These are phyloP conservation scores for Lasiosphaeria hispida DNA, from an alignment of 495 filamentous ascomycete species.

Conservation along the genomic window DNA sequence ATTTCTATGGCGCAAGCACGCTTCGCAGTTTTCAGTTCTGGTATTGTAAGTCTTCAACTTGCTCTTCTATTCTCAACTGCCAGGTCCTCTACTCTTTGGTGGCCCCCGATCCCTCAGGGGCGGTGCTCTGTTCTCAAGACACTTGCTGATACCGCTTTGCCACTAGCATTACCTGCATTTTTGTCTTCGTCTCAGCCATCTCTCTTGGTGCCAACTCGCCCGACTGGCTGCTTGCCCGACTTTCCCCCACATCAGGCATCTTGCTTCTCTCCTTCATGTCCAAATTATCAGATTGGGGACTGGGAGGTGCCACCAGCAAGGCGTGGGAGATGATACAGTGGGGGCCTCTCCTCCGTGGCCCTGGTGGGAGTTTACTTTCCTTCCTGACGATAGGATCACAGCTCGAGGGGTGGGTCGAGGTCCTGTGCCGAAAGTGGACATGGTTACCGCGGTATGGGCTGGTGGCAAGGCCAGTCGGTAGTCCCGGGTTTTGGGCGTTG, in stretches of 20 bases:
- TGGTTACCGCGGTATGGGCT: background rate
- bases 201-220: background rate
- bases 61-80: no score
- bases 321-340: slow-evolving; percentile 5
- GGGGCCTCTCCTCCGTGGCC: background rate
- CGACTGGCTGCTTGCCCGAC: slow-evolving; percentile 2
- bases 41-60: no score
- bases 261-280: slow-evolving; percentile 6
- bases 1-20: no score
- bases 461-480: background rate
- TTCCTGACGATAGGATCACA: background rate
- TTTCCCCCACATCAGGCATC: slow-evolving; percentile 2
- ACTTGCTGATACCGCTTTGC: background rate
- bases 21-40: no score
- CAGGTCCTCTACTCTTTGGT: no score
- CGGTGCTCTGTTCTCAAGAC: no score
- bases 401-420: background rate
- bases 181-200: background rate
- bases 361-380: background rate
- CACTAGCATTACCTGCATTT: background rate
- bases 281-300: slow-evolving; percentile 2
- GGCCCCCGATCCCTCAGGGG: no score
- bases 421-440: background rate
- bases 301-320: slow-evolving; percentile 1
- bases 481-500: slow-evolving; percentile 5